Evolutionary conservation across 495 filamentous ascomycete genomes (phyloP).

Genomic region (Penicillium coprophilum): DNA sequence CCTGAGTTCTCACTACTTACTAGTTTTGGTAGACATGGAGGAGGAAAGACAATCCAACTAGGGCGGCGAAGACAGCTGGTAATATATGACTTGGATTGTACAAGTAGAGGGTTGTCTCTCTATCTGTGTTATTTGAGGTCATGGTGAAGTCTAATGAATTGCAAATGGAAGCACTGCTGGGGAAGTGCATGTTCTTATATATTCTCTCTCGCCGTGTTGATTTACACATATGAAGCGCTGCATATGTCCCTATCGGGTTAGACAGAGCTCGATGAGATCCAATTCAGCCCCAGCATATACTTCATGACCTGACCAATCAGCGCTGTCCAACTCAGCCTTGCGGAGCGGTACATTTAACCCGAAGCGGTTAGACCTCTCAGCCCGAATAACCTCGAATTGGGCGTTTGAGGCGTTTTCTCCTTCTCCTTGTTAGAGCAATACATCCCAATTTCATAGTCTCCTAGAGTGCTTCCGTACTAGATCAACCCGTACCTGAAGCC

Average conservation of each 20-base stretch:
- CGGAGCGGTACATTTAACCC: constrained; percentile 20
- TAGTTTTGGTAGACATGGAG: constrained; percentile 43
- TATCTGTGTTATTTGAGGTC: constrained; percentile 10
- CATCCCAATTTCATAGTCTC: neutral
- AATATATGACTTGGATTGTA: constrained; percentile 42
- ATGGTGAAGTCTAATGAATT: constrained; percentile 3
- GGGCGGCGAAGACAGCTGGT: constrained; percentile 39
- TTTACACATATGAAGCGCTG: constrained; percentile 5
- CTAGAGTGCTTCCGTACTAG: neutral
- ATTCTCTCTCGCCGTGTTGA: too few species aligned
- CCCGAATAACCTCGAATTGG: neutral
- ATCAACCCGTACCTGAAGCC: neutral
- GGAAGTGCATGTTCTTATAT: neutral
- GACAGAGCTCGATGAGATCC: neutral
- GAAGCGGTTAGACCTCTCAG: constrained; percentile 17
- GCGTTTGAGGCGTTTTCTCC: neutral
- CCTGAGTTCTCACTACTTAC: constrained; percentile 17
- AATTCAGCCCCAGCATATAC: neutral
- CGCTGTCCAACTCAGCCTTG: constrained; percentile 1
- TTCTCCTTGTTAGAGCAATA: neutral
- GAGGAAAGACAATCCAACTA: constrained; percentile 35
- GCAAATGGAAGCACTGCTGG: too few species aligned
- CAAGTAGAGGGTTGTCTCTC: constrained; percentile 19
- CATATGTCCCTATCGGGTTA: constrained; percentile 9
- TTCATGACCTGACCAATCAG: constrained; percentile 3